Evolutionary conservation across 2,329 filamentous ascomycete species (phyloP).

Genomic region (Fusarium sp.): DNA sequence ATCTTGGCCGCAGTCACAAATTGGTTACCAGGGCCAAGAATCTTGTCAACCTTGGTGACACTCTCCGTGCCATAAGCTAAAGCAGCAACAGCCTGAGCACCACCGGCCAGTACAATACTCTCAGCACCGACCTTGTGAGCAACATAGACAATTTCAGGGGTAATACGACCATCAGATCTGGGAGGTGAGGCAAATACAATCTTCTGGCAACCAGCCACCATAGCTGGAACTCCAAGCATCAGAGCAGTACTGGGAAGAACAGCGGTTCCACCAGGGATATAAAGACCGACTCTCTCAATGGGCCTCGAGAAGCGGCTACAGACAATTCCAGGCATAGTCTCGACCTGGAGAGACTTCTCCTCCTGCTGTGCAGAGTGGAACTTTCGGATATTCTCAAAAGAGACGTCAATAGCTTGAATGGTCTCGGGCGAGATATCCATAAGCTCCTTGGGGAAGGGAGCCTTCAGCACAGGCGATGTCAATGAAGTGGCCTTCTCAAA

Average conservation of each 20-base stretch:
- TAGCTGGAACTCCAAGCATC: conserved; percentile 97
- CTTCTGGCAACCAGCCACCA: conserved; percentile 95
- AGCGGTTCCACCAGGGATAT: conserved; percentile 94
- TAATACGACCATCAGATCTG: conserved; percentile 86
- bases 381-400: conserved; percentile 91
- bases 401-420: conserved; percentile 89
- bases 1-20: conserved; percentile 99
- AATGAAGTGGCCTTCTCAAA: conserved; percentile 96
- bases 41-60: conserved; percentile 97
- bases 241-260: conserved; percentile 97
- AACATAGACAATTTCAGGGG: conserved; percentile 96
- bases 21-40: conserved; percentile 95
- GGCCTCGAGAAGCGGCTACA: conserved; percentile 93
- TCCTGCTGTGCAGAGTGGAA: conserved; percentile 95
- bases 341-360: conserved; percentile 81
- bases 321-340: conserved; percentile 97
- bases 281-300: conserved; percentile 95
- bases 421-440: conserved; percentile 89
- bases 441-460: conserved; percentile 84
- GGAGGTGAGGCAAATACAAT: conserved; percentile 95
- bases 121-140: conserved; percentile 97
- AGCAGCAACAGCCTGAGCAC: conserved; percentile 93
- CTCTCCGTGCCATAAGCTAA: conserved; percentile 98
- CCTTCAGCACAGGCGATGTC: conserved; percentile 86
- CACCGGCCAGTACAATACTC: conserved; percentile 93